phyloP scores from a whole-genome alignment of 2,329 filamentous ascomycete species.

The Xylariaceae sp. region DNA sequence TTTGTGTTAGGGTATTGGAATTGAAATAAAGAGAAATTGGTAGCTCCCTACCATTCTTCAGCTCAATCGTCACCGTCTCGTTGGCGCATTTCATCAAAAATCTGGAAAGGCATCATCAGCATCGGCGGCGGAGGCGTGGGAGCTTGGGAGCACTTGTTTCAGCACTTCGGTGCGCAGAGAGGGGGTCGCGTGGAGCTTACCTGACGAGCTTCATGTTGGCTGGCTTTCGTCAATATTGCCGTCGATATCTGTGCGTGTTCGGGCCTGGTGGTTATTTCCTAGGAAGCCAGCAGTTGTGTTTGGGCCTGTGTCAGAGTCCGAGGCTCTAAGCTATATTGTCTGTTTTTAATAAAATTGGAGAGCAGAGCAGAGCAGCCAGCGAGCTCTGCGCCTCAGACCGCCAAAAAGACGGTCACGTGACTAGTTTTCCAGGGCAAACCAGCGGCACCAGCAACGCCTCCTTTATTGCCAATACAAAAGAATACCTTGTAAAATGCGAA shows the following conservation, averaged over 20 bases:
- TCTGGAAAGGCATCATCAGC: constrained; percentile 57
- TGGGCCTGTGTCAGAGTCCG: constrained; percentile 3
- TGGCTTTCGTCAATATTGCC: constrained; percentile 12
- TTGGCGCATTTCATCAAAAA: constrained; percentile 99
- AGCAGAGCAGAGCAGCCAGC: not conserved
- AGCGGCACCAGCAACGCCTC: too few species aligned
- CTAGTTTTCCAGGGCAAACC: not conserved
- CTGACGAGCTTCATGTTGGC: constrained; percentile 94
- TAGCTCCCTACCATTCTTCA: constrained; percentile 85
- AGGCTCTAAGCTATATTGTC: constrained; percentile 22
- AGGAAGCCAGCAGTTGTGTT: not conserved
- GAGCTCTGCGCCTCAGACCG: not conserved
- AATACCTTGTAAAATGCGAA: too few species aligned
- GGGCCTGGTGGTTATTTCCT: constrained; percentile 13
- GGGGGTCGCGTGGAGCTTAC: constrained; percentile 60
- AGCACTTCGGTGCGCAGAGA: constrained; percentile 52
- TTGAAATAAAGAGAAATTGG: not conserved
- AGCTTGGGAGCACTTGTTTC: constrained; percentile 43
- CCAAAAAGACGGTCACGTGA: constrained; percentile 2
- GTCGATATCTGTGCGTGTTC: too few species aligned
- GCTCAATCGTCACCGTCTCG: constrained; percentile 96
- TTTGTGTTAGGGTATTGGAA: constrained; percentile 9
- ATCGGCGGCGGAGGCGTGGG: constrained; percentile 35
- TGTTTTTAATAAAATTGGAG: constrained; percentile 25
- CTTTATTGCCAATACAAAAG: too few species aligned